These are phyloP conservation scores for Thelonectria rubi DNA, from an alignment of 2,329 filamentous ascomycete genomes.

Conservation along the genomic window DNA sequence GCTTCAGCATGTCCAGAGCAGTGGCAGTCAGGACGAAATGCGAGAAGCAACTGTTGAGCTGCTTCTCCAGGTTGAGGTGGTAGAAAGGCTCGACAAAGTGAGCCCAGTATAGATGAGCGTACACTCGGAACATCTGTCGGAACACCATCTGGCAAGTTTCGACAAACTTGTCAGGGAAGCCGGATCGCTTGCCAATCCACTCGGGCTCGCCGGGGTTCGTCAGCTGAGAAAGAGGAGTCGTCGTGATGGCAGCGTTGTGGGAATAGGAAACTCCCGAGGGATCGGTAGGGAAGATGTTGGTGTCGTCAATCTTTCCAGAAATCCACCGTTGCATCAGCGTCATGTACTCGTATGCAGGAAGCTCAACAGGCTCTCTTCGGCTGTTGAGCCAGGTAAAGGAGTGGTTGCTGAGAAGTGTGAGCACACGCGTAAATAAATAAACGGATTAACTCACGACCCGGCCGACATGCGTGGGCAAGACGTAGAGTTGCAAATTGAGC, in stretches of 20 bases:
- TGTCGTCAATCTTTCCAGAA: conserved; percentile 92
- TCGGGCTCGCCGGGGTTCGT: conserved; percentile 68
- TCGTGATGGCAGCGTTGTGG: conserved; percentile 67
- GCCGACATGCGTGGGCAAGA: conserved; percentile 95
- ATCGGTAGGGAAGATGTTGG: conserved; percentile 89
- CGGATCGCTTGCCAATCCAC: conserved; percentile 91
- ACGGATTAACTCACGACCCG: conserved; percentile 74
- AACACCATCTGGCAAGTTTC: conserved; percentile 93
- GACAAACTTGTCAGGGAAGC: conserved; percentile 90
- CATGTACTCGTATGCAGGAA: conserved; percentile 93
- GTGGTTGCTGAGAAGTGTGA: conserved; percentile 69
- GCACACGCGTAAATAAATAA: background rate
- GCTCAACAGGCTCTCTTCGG: conserved; percentile 86
- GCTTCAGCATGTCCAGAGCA: conserved; percentile 83
- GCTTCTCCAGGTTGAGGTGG: conserved; percentile 81
- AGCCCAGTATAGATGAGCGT: conserved; percentile 96
- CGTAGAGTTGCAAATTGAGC: conserved; percentile 83
- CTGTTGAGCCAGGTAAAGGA: conserved; percentile 97
- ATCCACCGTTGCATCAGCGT: conserved; percentile 98
- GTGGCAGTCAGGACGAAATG: conserved; percentile 85
- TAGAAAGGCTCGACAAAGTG: conserved; percentile 89
- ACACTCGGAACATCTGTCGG: conserved; percentile 98
- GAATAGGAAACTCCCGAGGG: conserved; percentile 74
- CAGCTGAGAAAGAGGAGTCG: conserved; percentile 69
- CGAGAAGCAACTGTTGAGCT: conserved; percentile 87